phyloP scores from a whole-genome alignment of 805 yeast genomes.

The Hanseniaspora thailandica region DNA sequence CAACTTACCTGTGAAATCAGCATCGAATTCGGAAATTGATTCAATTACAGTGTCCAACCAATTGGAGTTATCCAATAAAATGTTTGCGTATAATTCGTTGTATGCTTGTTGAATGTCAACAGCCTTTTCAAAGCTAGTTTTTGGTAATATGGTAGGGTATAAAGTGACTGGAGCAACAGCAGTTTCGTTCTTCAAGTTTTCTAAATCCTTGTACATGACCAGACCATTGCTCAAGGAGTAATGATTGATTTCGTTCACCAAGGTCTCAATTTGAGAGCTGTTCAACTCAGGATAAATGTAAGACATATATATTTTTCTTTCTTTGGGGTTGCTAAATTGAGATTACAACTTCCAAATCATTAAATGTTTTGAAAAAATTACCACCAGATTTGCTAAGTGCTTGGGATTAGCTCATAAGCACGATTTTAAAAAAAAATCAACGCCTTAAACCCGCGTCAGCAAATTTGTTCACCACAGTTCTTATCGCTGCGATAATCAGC shows the following conservation, averaged over 20 bases:
- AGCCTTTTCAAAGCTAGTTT: conserved; percentile 53
- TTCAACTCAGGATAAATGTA: conserved; percentile 24
- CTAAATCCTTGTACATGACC: conserved; percentile 52
- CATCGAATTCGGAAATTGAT: conserved; percentile 47
- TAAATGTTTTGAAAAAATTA: too few relatives aligned
- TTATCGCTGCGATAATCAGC: too few relatives aligned
- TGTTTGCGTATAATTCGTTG: conserved; percentile 62
- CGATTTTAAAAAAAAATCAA: too few relatives aligned
- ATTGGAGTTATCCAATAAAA: conserved; percentile 41
- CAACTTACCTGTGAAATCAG: conserved; percentile 71
- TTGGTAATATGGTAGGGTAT: conserved; percentile 83
- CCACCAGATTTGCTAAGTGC: too few relatives aligned
- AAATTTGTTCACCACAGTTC: too few relatives aligned
- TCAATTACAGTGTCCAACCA: conserved; percentile 54
- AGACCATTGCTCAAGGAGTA: conserved; percentile 75
- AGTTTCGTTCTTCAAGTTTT: conserved; percentile 36
- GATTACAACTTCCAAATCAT: too few relatives aligned
- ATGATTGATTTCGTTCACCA: conserved; percentile 39
- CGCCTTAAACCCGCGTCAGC: too few relatives aligned
- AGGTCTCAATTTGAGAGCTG: conserved; percentile 29
- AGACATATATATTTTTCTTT: not conserved
- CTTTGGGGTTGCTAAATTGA: not conserved
- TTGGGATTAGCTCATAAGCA: too few relatives aligned
- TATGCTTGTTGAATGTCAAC: conserved; percentile 51
- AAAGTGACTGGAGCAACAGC: conserved; percentile 76